Evolutionary conservation across 2,329 filamentous ascomycete species (phyloP), one percentile per base, ranked within the genome.

Genomic region (Epichloe amarillans): DNA sequence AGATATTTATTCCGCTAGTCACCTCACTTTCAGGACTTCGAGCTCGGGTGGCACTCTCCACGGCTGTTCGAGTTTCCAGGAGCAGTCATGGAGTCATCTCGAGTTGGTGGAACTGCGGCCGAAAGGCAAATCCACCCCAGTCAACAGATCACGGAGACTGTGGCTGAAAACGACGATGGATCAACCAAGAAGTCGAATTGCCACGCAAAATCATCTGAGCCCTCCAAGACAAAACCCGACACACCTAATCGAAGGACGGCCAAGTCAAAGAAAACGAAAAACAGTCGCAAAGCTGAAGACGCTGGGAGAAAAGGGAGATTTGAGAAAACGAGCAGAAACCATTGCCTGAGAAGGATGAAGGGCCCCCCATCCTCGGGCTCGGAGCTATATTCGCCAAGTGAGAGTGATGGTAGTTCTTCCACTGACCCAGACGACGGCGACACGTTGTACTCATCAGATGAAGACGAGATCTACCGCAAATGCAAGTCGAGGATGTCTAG

Each of bases 51-150:
- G 35, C 46, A 15, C 5, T 17, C 26, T 49, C 26, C 17, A n/a
- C 4, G 11, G 10, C 30, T 36, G 3, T 38, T 50, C n/a, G 12
- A 45, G 5, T 11, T n/a, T 39, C 14, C 15, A 17, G 15, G 37
- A 33, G 14, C 19, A 39, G 41, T n/a, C 36, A 50, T 50, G 49
- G 36, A 50, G 7, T n/a, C 49, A 33, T 39, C 49, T 17, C 49
- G 14, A 46, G 36, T 5, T 23, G 6, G 3, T 35, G 41, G 14
- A 8, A 35, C 7, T 26, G 23, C 11, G 11, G n/a, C n/a, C 26
- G 17, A 39, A 12, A 38, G 15, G 36, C 41, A 33, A 6, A 11
- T 17, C n/a, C 23, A 40, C 2, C 4, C 35, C 23, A 33, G 41
- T 17, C 46, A 41, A n/a, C 36, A 23, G 12, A 17, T 14, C 15